A percentile compares a stretch with the other conserved stretches of the same genome.
Conservation (phyloP, 2,329 filamentous ascomycete species). For the Ceratocystis eucalypticola region DNA sequence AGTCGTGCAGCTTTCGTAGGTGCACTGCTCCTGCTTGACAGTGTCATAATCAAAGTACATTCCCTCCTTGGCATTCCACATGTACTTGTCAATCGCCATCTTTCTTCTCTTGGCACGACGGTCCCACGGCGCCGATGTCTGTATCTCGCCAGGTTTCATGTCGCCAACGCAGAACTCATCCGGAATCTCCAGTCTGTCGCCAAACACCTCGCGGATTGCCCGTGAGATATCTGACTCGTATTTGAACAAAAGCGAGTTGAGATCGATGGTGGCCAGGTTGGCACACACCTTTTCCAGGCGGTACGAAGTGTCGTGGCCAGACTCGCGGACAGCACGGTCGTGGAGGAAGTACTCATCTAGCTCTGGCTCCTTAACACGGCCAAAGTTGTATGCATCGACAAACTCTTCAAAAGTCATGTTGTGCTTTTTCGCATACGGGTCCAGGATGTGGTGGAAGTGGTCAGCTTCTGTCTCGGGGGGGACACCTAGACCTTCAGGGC, state of each 20-base stretch:
- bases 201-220: slow-evolving; percentile 71
- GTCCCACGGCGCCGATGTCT: slow-evolving; percentile 82
- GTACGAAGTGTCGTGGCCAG: slow-evolving; percentile 92
- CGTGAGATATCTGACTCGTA: slow-evolving; percentile 90
- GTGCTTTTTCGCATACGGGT: slow-evolving; percentile 73
- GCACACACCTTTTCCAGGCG: slow-evolving; percentile 79
- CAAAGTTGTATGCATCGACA: slow-evolving; percentile 74
- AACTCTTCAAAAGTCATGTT: slow-evolving; percentile 72
- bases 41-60: slow-evolving; percentile 99
- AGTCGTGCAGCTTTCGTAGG: slow-evolving; percentile 83
- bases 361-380: slow-evolving; percentile 65
- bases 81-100: slow-evolving; percentile 75
- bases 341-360: slow-evolving; percentile 93
- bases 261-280: slow-evolving; percentile 80
- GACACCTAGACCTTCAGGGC: slow-evolving; percentile 69
- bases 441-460: slow-evolving; percentile 73
- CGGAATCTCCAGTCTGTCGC: slow-evolving; percentile 69
- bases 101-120: slow-evolving; percentile 74
- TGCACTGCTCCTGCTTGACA: slow-evolving; percentile 61
- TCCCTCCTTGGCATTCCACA: slow-evolving; percentile 82
- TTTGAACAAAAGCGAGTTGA: slow-evolving; percentile 92
- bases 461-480: slow-evolving; percentile 82
- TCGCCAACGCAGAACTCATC: slow-evolving; percentile 60
- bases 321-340: slow-evolving; percentile 89
- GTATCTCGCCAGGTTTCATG: slow-evolving; percentile 52